Percentiles rank a stretch among this genome's conserved stretches.
These are phyloP conservation scores for Globisporangium paddicum DNA, from an alignment of 352 stramenopile species.

Conservation along the genomic window DNA sequence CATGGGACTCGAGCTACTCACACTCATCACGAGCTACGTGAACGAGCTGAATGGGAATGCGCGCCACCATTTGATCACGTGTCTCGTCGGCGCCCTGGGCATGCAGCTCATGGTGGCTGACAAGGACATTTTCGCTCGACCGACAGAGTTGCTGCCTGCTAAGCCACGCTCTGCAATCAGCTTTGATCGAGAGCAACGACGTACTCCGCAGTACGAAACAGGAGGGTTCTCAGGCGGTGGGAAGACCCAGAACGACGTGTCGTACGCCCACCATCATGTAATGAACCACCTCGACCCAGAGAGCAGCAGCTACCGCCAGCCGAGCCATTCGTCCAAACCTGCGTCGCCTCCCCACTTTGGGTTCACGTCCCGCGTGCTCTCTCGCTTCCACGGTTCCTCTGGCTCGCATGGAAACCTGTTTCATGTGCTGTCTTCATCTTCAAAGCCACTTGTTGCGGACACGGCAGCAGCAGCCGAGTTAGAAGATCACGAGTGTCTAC, in stretches of 20 bases:
- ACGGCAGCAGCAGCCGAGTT: not conserved
- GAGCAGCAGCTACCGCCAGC: not conserved
- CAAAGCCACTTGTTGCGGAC: not conserved
- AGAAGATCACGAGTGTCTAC: constrained; percentile 28
- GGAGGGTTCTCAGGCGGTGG: not conserved
- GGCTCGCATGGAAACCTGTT: constrained; percentile 56
- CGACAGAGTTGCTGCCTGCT: constrained; percentile 1
- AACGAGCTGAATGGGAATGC: constrained; percentile 31
- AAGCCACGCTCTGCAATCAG: not conserved
- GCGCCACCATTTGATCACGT: constrained; percentile 56
- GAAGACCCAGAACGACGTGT: not conserved
- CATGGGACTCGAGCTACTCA: constrained; percentile 67
- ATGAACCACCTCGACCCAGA: constrained; percentile 7
- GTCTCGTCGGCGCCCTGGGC: constrained; percentile 49
- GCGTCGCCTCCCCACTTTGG: constrained; percentile 26
- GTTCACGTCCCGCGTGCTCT: constrained; percentile 76
- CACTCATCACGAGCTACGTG: constrained; percentile 65
- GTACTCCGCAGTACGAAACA: not conserved
- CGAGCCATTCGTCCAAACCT: constrained; percentile 3
- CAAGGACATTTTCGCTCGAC: constrained; percentile 38
- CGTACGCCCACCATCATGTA: not conserved
- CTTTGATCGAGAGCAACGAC: not conserved
- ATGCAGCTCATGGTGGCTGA: constrained; percentile 50
- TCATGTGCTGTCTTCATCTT: constrained; percentile 32
- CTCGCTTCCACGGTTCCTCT: constrained; percentile 47